Evolutionary conservation across 495 filamentous ascomycete species (phyloP).

Genomic region (Chaetomidium leptoderma): DNA sequence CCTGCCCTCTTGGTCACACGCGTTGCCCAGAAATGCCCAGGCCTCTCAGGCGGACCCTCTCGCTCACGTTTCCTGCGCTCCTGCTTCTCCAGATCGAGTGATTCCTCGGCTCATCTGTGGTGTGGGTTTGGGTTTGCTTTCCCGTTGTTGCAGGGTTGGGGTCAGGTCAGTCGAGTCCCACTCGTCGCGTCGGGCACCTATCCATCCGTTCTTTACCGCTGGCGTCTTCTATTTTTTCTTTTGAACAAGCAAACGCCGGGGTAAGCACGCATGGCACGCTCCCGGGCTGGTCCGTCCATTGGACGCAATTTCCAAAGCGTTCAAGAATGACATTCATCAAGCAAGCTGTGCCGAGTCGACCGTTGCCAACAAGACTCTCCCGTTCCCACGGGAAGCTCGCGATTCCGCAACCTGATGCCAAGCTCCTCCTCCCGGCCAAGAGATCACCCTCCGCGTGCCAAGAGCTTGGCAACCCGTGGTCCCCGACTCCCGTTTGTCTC

Average conservation of each 20-base stretch:
- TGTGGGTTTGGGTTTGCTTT: not conserved
- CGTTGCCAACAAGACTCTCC: not conserved
- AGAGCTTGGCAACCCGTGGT: constrained; percentile 21
- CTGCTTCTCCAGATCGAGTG: constrained; percentile 8
- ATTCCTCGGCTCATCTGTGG: constrained; percentile 11
- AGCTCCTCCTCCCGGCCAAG: constrained; percentile 11
- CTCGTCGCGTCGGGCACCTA: not conserved
- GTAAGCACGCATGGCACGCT: no score
- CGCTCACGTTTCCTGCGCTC: constrained; percentile 4
- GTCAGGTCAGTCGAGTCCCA: no score
- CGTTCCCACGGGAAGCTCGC: not conserved
- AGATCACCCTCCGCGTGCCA: constrained; percentile 22
- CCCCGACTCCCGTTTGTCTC: constrained; percentile 13
- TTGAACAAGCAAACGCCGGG: no score
- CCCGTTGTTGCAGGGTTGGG: not conserved
- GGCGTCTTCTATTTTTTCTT: no score
- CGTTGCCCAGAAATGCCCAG: constrained; percentile 17
- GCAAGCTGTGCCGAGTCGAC: not conserved
- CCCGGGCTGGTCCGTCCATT: no score
- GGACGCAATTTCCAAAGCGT: no score
- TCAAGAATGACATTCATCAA: no score
- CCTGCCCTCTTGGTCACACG: constrained; percentile 27
- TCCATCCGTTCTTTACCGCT: not conserved
- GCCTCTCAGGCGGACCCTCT: not conserved
- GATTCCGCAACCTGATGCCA: constrained; percentile 10